Evolutionary conservation across 257 asterid species (phyloP).

Genomic region (Anisodus tanguticus): DNA sequence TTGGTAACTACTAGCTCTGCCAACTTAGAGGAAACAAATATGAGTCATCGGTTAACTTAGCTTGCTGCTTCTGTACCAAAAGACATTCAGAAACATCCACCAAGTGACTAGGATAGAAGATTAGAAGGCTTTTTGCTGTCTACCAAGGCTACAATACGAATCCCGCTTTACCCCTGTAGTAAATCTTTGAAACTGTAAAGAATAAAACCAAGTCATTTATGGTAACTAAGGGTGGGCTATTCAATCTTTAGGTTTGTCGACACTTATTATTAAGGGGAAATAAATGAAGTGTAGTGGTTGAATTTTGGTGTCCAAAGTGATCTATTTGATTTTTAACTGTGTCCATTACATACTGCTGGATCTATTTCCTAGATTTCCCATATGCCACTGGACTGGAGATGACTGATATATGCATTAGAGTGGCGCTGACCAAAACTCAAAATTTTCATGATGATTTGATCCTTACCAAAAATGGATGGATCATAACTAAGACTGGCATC

Average conservation of each 20-base stretch:
- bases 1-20: neutral
- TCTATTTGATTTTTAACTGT: neutral
- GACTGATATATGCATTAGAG: constrained; percentile 12
- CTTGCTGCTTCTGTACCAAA: neutral
- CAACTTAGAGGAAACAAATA: neutral
- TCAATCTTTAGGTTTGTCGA: neutral
- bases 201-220: neutral
- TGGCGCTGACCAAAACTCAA: neutral
- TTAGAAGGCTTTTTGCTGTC: neutral
- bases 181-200: neutral
- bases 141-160: neutral
- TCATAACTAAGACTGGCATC: neutral
- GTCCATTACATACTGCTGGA: neutral
- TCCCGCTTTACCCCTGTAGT: neutral
- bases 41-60: neutral
- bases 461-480: neutral
- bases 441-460: neutral
- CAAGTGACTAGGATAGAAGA: neutral
- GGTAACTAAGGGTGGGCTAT: neutral
- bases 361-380: neutral
- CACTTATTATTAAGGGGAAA: neutral
- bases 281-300: neutral
- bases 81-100: neutral
- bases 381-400: neutral
- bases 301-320: neutral